Percentiles rank a stretch among this genome's conserved stretches.
Evolutionary conservation across 1,139 yeast species (phyloP).

Genomic region (Yamadazyma triangularis): DNA sequence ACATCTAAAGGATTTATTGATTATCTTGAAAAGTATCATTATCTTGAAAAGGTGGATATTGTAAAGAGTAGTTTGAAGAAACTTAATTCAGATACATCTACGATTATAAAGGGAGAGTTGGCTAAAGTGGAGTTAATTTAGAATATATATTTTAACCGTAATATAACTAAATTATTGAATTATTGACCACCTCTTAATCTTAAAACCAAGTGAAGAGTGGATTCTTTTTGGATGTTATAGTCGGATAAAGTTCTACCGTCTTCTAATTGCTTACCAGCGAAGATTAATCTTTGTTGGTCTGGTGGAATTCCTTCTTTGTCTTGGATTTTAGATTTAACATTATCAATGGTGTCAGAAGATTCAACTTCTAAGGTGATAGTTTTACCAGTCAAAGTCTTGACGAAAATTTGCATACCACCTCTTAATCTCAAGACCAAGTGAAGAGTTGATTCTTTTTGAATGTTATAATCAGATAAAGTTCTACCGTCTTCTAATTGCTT

Average conservation of each 20-base stretch:
- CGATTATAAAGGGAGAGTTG: slow-evolving; percentile 25
- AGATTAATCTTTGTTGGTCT: slow-evolving; percentile 53
- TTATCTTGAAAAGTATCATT: slow-evolving; percentile 12
- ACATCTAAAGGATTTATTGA: slow-evolving; percentile 19
- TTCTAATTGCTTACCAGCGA: slow-evolving; percentile 60
- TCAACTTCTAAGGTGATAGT: slow-evolving; percentile 69
- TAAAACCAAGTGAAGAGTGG: slow-evolving; percentile 52
- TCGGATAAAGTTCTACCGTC: slow-evolving; percentile 66
- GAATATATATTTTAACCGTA: not conserved
- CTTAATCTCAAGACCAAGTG: slow-evolving; percentile 55
- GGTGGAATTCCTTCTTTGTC: slow-evolving; percentile 53
- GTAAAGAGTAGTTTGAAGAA: slow-evolving; percentile 20
- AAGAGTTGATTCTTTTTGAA: slow-evolving; percentile 60
- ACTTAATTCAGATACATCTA: slow-evolving; percentile 27
- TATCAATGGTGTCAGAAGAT: slow-evolving; percentile 70
- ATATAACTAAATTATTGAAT: not conserved
- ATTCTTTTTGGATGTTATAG: slow-evolving; percentile 65
- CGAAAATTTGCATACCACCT: slow-evolving; percentile 79
- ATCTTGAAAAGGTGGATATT: slow-evolving; percentile 10
- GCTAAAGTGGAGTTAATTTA: not conserved
- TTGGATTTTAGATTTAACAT: slow-evolving; percentile 52
- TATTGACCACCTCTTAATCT: slow-evolving; percentile 61
- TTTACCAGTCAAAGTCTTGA: slow-evolving; percentile 62
- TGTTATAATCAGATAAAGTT: slow-evolving; percentile 63
- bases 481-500: slow-evolving; percentile 64